A percentile compares a stretch with the other conserved stretches of the same genome.
Evolutionary conservation across 2,329 filamentous ascomycete species (phyloP).

Genomic region (Calonectria hawksworthii): DNA sequence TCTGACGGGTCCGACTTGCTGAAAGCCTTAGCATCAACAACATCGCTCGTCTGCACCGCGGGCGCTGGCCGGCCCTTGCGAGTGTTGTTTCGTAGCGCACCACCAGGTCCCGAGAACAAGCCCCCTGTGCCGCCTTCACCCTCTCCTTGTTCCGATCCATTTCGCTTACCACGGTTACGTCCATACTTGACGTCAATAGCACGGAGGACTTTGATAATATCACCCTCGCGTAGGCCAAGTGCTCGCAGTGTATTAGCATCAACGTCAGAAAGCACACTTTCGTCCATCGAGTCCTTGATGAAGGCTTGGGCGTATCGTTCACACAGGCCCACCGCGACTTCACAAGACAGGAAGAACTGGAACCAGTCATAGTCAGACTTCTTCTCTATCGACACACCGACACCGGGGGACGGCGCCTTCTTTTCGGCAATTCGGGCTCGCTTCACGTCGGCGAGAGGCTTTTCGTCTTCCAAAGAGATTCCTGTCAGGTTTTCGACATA

Average conservation of each 20-base stretch:
- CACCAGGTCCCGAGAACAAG: slow-evolving; percentile 94
- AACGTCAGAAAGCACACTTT: slow-evolving; percentile 91
- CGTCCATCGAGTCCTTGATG: slow-evolving; percentile 92
- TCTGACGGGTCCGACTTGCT: slow-evolving; percentile 65
- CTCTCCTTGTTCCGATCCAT: slow-evolving; percentile 58
- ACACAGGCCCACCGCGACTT: slow-evolving; percentile 92
- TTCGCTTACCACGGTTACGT: slow-evolving; percentile 65
- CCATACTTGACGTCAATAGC: slow-evolving; percentile 85
- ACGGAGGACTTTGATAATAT: slow-evolving; percentile 96
- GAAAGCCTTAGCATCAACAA: slow-evolving; percentile 90
- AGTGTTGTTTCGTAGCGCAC: slow-evolving; percentile 92
- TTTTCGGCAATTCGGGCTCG: slow-evolving; percentile 58
- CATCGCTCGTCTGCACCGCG: slow-evolving; percentile 86
- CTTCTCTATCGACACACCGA: slow-evolving; percentile 74
- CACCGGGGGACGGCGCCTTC: slow-evolving; percentile 38
- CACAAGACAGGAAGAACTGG: slow-evolving; percentile 95
- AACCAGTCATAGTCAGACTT: slow-evolving; percentile 97
- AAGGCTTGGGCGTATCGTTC: slow-evolving; percentile 95
- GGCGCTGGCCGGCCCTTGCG: slow-evolving; percentile 91
- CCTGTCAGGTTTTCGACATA: slow-evolving; percentile 93
- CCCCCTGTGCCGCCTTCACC: slow-evolving; percentile 74
- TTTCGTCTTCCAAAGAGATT: slow-evolving; percentile 92
- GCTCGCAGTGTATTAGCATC: slow-evolving; percentile 86
- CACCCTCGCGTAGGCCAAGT: slow-evolving; percentile 93
- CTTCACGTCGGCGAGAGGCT: slow-evolving; percentile 89